Evolutionary conservation across 2,329 filamentous ascomycete species (phyloP).

Genomic region (Saccharata proteae): DNA sequence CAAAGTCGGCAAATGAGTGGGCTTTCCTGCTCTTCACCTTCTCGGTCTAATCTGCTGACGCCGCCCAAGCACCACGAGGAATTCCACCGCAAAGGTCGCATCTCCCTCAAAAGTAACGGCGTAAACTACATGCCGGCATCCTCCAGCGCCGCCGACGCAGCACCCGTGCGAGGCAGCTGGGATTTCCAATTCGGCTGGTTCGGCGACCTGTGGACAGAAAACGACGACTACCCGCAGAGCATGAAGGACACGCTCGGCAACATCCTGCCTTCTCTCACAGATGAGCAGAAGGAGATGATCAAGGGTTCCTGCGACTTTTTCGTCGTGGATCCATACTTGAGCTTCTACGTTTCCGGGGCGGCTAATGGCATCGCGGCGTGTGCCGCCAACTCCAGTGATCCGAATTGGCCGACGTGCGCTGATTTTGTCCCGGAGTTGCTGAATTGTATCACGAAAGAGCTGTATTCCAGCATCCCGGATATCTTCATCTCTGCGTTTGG

Average conservation of each 20-base stretch:
- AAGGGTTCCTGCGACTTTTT: conserved; percentile 34
- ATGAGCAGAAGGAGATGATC: conserved; percentile 28
- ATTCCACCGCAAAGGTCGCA: conserved; percentile 29
- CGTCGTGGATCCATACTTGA: conserved; percentile 26
- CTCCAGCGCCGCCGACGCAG: conserved; percentile 22
- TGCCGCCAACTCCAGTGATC: conserved; percentile 26
- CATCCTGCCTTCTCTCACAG: conserved; percentile 25
- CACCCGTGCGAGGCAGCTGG: conserved; percentile 26
- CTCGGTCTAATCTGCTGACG: no score
- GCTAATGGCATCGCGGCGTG: conserved; percentile 26
- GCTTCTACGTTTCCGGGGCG: conserved; percentile 19
- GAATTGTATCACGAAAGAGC: conserved; percentile 28
- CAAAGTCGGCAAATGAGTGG: conserved; percentile 32
- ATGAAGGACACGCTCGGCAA: conserved; percentile 29
- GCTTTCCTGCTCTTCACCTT: no score
- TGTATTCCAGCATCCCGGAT: conserved; percentile 30
- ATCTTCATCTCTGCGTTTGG: conserved; percentile 32
- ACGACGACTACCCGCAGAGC: conserved; percentile 29
- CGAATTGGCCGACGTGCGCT: conserved; percentile 31
- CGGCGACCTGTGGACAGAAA: conserved; percentile 34
- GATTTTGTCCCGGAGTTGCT: conserved; percentile 24
- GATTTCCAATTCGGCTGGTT: conserved; percentile 35
- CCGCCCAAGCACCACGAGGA: conserved; percentile 37
- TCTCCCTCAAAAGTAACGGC: conserved; percentile 32
- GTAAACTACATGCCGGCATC: conserved; percentile 31